These are phyloP conservation scores for Halophytophthora polymorphica DNA, from an alignment of 352 stramenopile genomes.

Conservation along the genomic window DNA sequence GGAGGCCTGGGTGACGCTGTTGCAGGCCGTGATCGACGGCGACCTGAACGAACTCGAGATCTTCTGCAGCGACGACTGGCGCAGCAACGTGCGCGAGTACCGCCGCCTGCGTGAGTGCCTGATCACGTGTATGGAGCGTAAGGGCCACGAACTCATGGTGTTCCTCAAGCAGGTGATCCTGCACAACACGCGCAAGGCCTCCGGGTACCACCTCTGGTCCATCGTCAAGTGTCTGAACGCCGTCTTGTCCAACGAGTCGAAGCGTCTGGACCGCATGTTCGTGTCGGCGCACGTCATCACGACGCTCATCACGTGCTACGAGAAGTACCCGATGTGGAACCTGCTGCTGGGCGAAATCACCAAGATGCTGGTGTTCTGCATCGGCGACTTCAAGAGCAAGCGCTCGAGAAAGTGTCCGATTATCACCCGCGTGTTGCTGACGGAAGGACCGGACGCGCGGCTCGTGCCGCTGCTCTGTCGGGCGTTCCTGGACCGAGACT, in stretches of 20 bases:
- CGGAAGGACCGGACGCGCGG: constrained; percentile 46
- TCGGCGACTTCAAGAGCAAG: constrained; percentile 87
- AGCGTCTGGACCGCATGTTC: constrained; percentile 82
- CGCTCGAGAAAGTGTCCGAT: constrained; percentile 78
- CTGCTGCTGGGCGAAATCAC: constrained; percentile 79
- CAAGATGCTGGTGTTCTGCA: constrained; percentile 81
- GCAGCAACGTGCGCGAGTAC: constrained; percentile 86
- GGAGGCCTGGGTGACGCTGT: constrained; percentile 60
- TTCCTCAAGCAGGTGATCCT: constrained; percentile 80
- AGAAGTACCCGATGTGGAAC: constrained; percentile 79
- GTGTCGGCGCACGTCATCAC: constrained; percentile 64
- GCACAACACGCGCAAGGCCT: constrained; percentile 54
- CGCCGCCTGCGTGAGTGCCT: constrained; percentile 68
- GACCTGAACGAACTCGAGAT: constrained; percentile 83
- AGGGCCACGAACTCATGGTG: constrained; percentile 77
- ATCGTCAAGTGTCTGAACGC: constrained; percentile 77
- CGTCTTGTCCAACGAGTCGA: constrained; percentile 76
- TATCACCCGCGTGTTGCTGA: constrained; percentile 61
- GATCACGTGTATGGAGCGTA: constrained; percentile 82
- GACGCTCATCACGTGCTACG: constrained; percentile 74
- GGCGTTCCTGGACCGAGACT: constrained; percentile 45
- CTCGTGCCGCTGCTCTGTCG: constrained; percentile 59
- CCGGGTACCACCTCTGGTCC: constrained; percentile 68
- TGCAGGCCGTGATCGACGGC: constrained; percentile 75
- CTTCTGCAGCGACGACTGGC: constrained; percentile 87